These are phyloP conservation scores for Xylariales sp. DNA, from an alignment of 2,329 filamentous ascomycete species.

Conservation along the genomic window DNA sequence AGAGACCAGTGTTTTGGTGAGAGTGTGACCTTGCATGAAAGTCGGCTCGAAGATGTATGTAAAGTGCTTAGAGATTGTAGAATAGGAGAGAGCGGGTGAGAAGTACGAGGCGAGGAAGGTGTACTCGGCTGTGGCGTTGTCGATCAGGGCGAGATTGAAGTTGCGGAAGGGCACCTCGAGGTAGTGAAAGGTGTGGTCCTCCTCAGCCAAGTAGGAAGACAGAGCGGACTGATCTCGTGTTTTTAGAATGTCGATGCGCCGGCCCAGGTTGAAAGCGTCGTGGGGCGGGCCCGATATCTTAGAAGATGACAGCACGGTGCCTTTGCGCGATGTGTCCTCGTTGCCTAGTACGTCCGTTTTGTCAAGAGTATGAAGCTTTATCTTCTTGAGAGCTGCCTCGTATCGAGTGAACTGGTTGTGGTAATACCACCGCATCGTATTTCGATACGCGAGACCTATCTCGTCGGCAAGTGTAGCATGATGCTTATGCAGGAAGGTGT, in stretches of 20 bases:
- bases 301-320: slow-evolving; percentile 49
- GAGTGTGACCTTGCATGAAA: slow-evolving; percentile 71
- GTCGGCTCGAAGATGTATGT: slow-evolving; percentile 85
- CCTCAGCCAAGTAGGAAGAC: slow-evolving; percentile 85
- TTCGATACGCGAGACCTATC: slow-evolving; percentile 89
- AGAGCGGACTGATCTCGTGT: slow-evolving; percentile 70
- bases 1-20: slow-evolving; percentile 73
- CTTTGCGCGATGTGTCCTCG: slow-evolving; percentile 66
- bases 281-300: slow-evolving; percentile 58
- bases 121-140: slow-evolving; percentile 93
- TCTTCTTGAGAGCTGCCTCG: slow-evolving; percentile 73
- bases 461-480: slow-evolving; percentile 82
- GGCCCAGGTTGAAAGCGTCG: slow-evolving; percentile 85
- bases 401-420: slow-evolving; percentile 87
- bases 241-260: slow-evolving; percentile 77
- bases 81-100: slow-evolving; percentile 67
- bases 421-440: slow-evolving; percentile 99
- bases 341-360: slow-evolving; percentile 78
- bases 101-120: slow-evolving; percentile 91
- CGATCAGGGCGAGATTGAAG: slow-evolving; percentile 88
- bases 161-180: slow-evolving; percentile 88
- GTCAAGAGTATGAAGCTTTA: slow-evolving; percentile 79
- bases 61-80: slow-evolving; percentile 78
- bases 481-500: slow-evolving; percentile 75
- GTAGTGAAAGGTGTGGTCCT: slow-evolving; percentile 80